Percentiles rank a stretch among this genome's conserved stretches.
These are phyloP conservation scores for Debaryomyces udenii DNA, from an alignment of 1,139 yeast species.

Conservation along the genomic window DNA sequence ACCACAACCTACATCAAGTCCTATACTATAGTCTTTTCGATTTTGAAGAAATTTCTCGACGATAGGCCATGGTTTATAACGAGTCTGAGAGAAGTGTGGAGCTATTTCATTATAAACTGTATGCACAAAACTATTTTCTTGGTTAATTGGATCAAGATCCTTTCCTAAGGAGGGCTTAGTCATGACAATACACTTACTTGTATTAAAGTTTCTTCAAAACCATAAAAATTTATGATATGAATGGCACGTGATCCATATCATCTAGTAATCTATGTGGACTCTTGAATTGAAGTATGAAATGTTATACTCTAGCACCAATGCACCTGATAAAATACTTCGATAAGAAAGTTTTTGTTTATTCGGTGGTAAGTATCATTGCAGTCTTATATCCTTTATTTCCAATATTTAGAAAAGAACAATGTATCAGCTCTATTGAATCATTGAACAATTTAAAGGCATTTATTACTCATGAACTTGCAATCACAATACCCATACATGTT, in stretches of 20 bases:
- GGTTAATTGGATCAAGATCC: slow-evolving; percentile 48
- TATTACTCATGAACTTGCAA: slow-evolving; percentile 16
- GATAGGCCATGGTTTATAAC: slow-evolving; percentile 98
- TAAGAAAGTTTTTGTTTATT: background rate
- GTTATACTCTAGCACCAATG: slow-evolving; percentile 1
- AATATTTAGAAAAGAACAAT: background rate
- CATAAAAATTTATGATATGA: too few species aligned
- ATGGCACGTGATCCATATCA: too few species aligned
- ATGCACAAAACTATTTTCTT: slow-evolving; percentile 83
- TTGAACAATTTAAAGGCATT: slow-evolving; percentile 14
- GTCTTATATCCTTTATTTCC: slow-evolving; percentile 1
- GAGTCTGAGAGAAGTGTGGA: slow-evolving; percentile 84
- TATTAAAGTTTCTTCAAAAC: background rate
- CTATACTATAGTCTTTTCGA: slow-evolving; percentile 40
- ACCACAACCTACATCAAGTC: slow-evolving; percentile 89
- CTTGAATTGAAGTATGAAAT: too few species aligned
- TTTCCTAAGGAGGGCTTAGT: slow-evolving; percentile 37
- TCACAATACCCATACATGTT: slow-evolving; percentile 32
- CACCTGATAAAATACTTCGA: background rate
- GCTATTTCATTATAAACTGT: slow-evolving; percentile 91
- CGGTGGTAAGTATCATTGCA: background rate
- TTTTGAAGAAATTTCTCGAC: slow-evolving; percentile 68
- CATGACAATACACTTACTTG: slow-evolving; percentile 18
- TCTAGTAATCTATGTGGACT: too few species aligned
- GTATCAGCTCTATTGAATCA: background rate